phyloP scores from a whole-genome alignment of 257 asterid species.

The Solanum bulbocastanum region DNA sequence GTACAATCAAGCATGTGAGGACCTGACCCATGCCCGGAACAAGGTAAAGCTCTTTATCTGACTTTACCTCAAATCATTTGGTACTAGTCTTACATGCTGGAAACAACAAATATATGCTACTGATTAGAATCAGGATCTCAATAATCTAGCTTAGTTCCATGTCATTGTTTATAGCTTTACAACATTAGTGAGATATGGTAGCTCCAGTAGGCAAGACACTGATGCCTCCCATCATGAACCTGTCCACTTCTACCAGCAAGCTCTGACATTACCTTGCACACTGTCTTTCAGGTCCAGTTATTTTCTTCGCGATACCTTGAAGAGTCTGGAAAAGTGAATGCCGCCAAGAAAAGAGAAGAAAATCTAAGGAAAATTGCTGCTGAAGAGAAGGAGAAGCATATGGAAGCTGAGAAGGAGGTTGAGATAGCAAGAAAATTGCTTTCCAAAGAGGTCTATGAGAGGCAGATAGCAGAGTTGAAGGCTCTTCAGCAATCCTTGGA shows the following conservation, averaged over 20 bases:
- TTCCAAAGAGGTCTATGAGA: conserved; percentile 54
- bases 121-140: neutral
- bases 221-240: neutral
- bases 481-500: conserved; percentile 45
- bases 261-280: neutral
- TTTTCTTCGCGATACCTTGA: conserved; percentile 66
- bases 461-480: conserved; percentile 61
- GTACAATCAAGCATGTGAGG: conserved; percentile 69
- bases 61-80: neutral
- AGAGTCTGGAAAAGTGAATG: conserved; percentile 55
- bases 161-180: neutral
- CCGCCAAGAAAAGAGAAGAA: conserved; percentile 67
- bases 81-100: neutral
- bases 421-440: conserved; percentile 49
- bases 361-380: conserved; percentile 48
- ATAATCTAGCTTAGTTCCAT: neutral
- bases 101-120: neutral
- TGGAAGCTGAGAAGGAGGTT: conserved; percentile 68
- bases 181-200: neutral
- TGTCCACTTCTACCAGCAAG: neutral
- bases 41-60: conserved; percentile 34
- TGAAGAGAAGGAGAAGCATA: conserved; percentile 50
- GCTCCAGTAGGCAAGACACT: neutral
- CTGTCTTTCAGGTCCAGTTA: conserved; percentile 40
- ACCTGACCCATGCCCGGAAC: conserved; percentile 48